Base-by-base conservation (phyloP, 768 basidiomycete genomes). In the Mycena leptocephala region DNA sequence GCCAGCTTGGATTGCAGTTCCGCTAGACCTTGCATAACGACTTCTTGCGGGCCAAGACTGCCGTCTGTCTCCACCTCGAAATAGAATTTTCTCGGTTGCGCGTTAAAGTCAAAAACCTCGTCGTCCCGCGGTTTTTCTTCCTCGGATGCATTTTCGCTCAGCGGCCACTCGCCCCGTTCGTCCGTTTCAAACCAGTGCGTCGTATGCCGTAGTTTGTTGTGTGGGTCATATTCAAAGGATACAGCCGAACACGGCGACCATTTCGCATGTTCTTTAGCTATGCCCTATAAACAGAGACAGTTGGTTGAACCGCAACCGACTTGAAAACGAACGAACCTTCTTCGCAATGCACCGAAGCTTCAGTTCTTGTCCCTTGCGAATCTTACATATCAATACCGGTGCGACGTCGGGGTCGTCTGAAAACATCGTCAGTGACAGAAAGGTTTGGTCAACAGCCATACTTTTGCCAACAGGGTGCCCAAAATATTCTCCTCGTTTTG, bases 201-300 rank as follows among this genome's bases (percentile, higher is more conserved):
- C 4, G 98, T 99, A 85, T 99, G 98, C 67, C 97, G 93, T 37
- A 99, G 89, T 84, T 97, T 97, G 87, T 99, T 99, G 88, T 99
- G 91, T 16, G 98, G 98, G 84, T 99, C 98, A 77, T 99, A 99
- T 86, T 99, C 98, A 78, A 98, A 99, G 10, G 94, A 92, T 22
- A 99, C 94, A 10, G 98, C 97, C 2, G 97, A 95, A 75, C 97
- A 95, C 16, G 98, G 98, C 0, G 97, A 98, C 96, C 98, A 99
- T 86, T 99, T 99, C 16, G 98, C 97, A 82, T 99, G 98, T 83
- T 98, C 97, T 88, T 99, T 99, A 5, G 98, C 97, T 74, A 98
- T 94, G 51, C 98, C 98, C 98, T 99, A 80, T 24, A 77, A 32
- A 63, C 13, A 43, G 72, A 26, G 35, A 70, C 68, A 55, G 70